phyloP scores from a whole-genome alignment of 148 eudicot species.

The Mesembryanthemum crystallinum region DNA sequence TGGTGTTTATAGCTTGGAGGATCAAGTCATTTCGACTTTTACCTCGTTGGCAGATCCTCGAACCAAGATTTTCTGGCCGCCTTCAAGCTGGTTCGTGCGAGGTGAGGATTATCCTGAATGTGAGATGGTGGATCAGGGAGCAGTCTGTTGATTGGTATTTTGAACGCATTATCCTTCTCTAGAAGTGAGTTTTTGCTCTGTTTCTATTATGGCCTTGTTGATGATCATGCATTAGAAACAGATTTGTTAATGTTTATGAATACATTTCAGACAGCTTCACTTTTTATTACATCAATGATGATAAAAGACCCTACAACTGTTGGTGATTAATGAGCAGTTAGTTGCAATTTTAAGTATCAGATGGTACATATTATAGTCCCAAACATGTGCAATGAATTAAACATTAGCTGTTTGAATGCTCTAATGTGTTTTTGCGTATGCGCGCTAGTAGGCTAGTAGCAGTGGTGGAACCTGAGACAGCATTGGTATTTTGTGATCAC shows the following conservation, averaged over 20 bases:
- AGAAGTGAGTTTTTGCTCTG: neutral
- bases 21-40: constrained; percentile 12
- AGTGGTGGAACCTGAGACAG: neutral
- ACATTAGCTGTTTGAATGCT: neutral
- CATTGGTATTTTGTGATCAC: neutral
- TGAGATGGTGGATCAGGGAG: constrained; percentile 4
- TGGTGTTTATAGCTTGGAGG: constrained; percentile 26
- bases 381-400: neutral
- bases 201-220: neutral
- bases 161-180: neutral
- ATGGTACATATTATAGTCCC: neutral
- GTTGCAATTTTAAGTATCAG: neutral
- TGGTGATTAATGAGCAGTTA: too few species aligned
- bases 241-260: too few species aligned
- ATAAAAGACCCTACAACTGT: neutral
- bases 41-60: constrained; percentile 5
- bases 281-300: neutral
- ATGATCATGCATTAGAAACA: neutral
- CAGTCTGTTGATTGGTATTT: neutral
- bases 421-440: neutral
- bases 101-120: constrained; percentile 11
- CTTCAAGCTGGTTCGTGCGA: constrained; percentile 19
- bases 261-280: too few species aligned
- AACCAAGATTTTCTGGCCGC: constrained; percentile 25
- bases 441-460: neutral